These are phyloP conservation scores for Metschnikowia henanensis DNA, from an alignment of 805 yeast species.

Conservation along the genomic window DNA sequence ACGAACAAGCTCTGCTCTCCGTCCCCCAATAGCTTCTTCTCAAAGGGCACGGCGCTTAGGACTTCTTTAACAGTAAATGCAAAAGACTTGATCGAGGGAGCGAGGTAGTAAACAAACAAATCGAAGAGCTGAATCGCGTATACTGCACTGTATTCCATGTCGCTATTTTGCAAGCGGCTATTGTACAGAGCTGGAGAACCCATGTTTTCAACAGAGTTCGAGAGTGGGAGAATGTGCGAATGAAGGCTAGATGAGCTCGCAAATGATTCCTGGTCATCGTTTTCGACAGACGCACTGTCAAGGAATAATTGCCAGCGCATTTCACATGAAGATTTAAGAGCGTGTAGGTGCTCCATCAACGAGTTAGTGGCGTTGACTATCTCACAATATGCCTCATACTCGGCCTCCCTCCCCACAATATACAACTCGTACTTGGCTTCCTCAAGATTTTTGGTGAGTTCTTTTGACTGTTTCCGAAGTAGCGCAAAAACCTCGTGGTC, in stretches of 20 bases:
- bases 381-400: constrained; percentile 44
- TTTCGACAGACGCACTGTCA: constrained; percentile 13
- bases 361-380: constrained; percentile 53
- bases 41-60: constrained; percentile 59
- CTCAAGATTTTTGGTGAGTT: constrained; percentile 43
- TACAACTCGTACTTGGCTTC: constrained; percentile 66
- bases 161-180: constrained; percentile 22
- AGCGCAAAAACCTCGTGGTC: constrained; percentile 37
- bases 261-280: constrained; percentile 17
- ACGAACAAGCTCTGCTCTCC: constrained; percentile 33
- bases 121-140: constrained; percentile 54
- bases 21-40: constrained; percentile 22
- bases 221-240: constrained; percentile 20
- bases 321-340: constrained; percentile 65
- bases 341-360: constrained; percentile 59
- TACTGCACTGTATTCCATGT: constrained; percentile 23
- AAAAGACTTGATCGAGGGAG: constrained; percentile 71
- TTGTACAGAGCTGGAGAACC: constrained; percentile 10
- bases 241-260: constrained; percentile 27
- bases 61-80: constrained; percentile 63
- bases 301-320: constrained; percentile 60
- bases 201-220: constrained; percentile 32
- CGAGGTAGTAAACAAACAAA: constrained; percentile 63
- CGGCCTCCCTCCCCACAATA: constrained; percentile 53
- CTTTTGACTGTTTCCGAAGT: constrained; percentile 41